These are phyloP conservation scores for Globisporangium cylindrosporum DNA, from an alignment of 352 stramenopile genomes.

Conservation along the genomic window DNA sequence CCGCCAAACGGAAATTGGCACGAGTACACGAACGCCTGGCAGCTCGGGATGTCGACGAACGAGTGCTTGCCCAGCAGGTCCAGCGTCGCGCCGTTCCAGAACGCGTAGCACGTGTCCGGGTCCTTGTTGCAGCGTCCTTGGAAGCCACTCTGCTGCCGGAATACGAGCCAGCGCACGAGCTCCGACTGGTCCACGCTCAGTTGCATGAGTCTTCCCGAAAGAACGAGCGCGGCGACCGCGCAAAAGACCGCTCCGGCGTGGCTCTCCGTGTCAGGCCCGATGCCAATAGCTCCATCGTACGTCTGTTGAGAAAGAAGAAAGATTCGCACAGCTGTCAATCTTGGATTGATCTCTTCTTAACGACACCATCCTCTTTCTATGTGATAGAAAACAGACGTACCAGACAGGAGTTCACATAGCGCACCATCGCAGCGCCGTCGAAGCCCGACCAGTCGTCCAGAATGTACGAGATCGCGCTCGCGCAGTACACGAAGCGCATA, in stretches of 20 bases:
- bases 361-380: background rate
- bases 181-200: constrained; percentile 61
- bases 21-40: constrained; percentile 73
- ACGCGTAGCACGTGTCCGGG: constrained; percentile 90
- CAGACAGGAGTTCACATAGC: constrained; percentile 80
- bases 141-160: constrained; percentile 83
- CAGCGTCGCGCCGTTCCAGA: constrained; percentile 90
- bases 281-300: constrained; percentile 82
- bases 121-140: constrained; percentile 90
- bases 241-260: constrained; percentile 77
- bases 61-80: constrained; percentile 73
- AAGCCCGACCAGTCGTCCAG: constrained; percentile 85
- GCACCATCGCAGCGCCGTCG: constrained; percentile 57
- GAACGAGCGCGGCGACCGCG: constrained; percentile 65
- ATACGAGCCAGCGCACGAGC: constrained; percentile 80
- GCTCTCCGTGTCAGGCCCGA: constrained; percentile 56
- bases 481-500: constrained; percentile 88
- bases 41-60: constrained; percentile 72
- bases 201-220: constrained; percentile 68
- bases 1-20: constrained; percentile 86
- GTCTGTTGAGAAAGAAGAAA: constrained; percentile 29
- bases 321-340: background rate
- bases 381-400: constrained; percentile 31
- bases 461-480: constrained; percentile 84
- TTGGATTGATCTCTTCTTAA: background rate